Base-by-base conservation (phyloP, 352 stramenopile genomes). In the Phytophthora europaea region DNA sequence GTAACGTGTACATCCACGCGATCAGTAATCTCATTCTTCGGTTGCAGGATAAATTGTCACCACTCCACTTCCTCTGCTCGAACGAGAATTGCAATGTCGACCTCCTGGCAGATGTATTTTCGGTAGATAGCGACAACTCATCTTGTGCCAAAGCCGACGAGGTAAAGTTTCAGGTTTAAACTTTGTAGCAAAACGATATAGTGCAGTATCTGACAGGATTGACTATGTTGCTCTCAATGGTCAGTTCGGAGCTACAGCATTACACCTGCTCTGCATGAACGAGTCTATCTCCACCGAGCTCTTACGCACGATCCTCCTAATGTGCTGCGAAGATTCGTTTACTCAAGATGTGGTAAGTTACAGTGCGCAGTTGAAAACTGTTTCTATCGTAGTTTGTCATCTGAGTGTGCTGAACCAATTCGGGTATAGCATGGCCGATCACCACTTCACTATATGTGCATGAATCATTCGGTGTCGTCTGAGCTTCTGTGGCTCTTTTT, bases 401-500 rank as follows among this genome's bases (percentile, higher is more conserved):
- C 47, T 53, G 15, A 53, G 9, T 15, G 20, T 18, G 20, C 16
- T 22, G 43, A 22, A 23, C 43, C 6, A 9, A 50, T 28, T 53
- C 3, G 36, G 2, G 7, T 53, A 1, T 53, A 93, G 85, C 76
- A 91, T 63, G 84, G 68, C 0, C 73, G 77, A 53, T 91, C 85
- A 13, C 87, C 87, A 3, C 79, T 94, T 28, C 87, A 94, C 65
- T 94, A 94, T 40, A 47, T 91, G 16, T 93, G 85, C 53, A 89
- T 89, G 81, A 93, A 90, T 63, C 70, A 53, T 13, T 56, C 75
- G 0, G 73, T 94, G 47, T 81, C 81, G 7, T 65, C 86, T 3
- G 82, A 94, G 40, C 67, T 92, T 15, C 54, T 93, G 5, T 94
- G 87, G 87, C 73, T 93, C 13, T 91, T 94, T 45, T 88, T 92